Conservation (phyloP, 768 basidiomycete species). For the Austroboletus eburneus region DNA sequence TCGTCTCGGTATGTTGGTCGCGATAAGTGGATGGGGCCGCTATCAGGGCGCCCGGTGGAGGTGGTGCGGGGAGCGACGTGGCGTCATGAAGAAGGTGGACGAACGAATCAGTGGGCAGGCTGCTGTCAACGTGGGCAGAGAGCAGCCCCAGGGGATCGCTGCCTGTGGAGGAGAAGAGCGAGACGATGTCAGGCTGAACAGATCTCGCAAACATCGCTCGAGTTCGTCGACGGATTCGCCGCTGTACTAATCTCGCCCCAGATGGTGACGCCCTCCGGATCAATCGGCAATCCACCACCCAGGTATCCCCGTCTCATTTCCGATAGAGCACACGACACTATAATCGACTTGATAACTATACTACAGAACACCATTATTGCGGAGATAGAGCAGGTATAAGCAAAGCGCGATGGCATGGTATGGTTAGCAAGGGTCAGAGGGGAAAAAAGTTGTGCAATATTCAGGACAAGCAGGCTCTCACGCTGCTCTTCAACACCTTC, state of each 20-base stretch:
- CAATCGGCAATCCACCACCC: background rate
- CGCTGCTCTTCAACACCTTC: constrained; percentile 46
- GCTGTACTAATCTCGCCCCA: constrained; percentile 15
- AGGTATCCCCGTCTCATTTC: background rate
- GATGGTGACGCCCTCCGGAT: constrained; percentile 12
- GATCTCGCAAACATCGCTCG: constrained; percentile 48
- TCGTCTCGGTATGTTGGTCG: constrained; percentile 29
- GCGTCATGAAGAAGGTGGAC: constrained; percentile 60
- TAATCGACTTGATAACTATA: constrained; percentile 2
- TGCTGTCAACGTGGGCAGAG: constrained; percentile 40
- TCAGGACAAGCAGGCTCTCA: constrained; percentile 26
- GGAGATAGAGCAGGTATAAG: constrained; percentile 4
- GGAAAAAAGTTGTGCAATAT: background rate
- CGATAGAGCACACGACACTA: background rate
- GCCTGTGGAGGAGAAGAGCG: constrained; percentile 71
- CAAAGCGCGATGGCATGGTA: background rate
- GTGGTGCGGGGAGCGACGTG: constrained; percentile 45
- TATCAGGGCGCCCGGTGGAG: constrained; percentile 44
- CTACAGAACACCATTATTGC: constrained; percentile 4
- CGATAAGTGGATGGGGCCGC: constrained; percentile 33
- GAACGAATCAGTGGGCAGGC: constrained; percentile 58
- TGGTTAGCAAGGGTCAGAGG: background rate
- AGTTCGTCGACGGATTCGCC: constrained; percentile 12
- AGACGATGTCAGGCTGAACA: constrained; percentile 61
- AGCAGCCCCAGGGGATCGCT: constrained; percentile 61